Base-by-base conservation (phyloP, 192 early-diverging fungal species). In the Globomyces pollinis-pini region DNA sequence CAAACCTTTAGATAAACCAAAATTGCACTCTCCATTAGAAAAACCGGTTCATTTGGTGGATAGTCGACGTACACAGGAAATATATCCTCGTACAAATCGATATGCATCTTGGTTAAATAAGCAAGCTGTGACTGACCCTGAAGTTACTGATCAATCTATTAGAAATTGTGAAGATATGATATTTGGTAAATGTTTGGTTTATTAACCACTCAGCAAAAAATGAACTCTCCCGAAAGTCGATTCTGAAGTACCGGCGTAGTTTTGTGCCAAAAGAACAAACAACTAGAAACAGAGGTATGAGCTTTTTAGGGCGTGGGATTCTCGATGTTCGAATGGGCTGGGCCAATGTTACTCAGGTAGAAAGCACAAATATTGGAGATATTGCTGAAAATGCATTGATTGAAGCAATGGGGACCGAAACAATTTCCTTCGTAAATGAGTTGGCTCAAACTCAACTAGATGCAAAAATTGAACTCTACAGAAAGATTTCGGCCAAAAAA, bases 1-100 rank as follows among this genome's bases (percentile, higher is more conserved):
- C 20, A 66, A 23, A 1, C 77, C 70, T 0, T 38, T 74, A 26
- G 9, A 44, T 20, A 79, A 79, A 60, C 75, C 74, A 8, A 34
- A 43, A 16, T 65, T 79, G 23, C 36, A 39, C 12, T 69, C 63
- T 18, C 74, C 77, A 2, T 30, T 34, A 16, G 74, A 79, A 33
- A 31, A 15, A 13, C 71, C 73, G 21, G 64, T 79, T 2, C 64
- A 77, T 54, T 28, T 29, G 28, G 9, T 11, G 28, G 21, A 50
- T 11, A 50, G 9, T 13, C 29, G 24, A 24, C 9, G 28, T 11
- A 1, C 21, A 26, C 21, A 3, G 9, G 24, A 11, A 28, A 7
- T 29, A 11, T 50, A 20, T 26, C 0, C 11, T 13, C 43, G 45
- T 4, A 70, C 77, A 23, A 21, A 39, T 2, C 67, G 74, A 18